A percentile compares a stretch with the other conserved stretches of the same genome.
Evolutionary conservation across 2,329 filamentous ascomycete genomes (phyloP).

Genomic region (Exserohilum rostratum): DNA sequence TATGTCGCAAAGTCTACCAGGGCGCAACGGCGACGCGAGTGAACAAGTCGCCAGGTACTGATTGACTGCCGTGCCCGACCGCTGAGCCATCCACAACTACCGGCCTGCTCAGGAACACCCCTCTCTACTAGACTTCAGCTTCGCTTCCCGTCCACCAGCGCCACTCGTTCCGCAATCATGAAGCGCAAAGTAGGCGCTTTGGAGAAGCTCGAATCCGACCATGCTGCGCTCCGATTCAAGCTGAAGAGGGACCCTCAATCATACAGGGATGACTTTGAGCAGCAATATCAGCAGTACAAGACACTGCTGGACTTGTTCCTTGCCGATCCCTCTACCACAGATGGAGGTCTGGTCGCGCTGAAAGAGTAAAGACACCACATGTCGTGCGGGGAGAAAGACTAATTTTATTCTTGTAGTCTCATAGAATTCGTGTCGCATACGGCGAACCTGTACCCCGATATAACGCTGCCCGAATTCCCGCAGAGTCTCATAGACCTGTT

Average conservation of each 20-base stretch:
- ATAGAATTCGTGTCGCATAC: conserved; percentile 94
- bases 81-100: neutral
- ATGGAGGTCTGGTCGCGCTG: conserved; percentile 80
- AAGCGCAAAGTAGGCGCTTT: conserved; percentile 91
- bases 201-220: conserved; percentile 84
- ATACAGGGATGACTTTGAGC: conserved; percentile 77
- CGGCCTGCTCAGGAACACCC: neutral
- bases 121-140: neutral
- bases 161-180: conserved; percentile 47
- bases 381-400: neutral
- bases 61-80: neutral
- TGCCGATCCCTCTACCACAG: conserved; percentile 77
- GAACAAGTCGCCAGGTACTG: neutral
- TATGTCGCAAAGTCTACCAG: conserved; percentile 20
- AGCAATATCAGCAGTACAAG: conserved; percentile 90
- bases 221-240: conserved; percentile 85
- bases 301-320: conserved; percentile 91
- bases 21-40: conserved; percentile 1
- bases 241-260: conserved; percentile 74
- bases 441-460: conserved; percentile 86
- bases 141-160: neutral
- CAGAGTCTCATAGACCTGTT: conserved; percentile 82
- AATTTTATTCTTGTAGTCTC: conserved; percentile 50
- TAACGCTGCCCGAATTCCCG: conserved; percentile 73
- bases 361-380: conserved; percentile 61